Base-by-base conservation (phyloP, 805 yeast species). In the Ogataea minuta region DNA sequence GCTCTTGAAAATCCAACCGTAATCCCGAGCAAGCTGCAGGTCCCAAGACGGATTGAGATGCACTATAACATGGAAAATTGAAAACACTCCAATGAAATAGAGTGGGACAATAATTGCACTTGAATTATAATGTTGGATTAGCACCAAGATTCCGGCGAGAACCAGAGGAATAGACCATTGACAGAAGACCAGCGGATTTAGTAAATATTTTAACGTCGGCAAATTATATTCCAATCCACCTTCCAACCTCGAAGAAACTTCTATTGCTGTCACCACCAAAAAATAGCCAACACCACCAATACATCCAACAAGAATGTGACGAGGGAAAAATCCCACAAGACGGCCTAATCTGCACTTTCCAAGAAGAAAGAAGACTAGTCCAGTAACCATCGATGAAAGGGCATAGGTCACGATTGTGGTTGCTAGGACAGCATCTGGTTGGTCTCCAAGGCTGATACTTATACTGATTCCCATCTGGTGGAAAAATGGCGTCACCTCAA, bases 241-340 rank as follows among this genome's bases (percentile, higher is more conserved):
- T 34, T 86, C 85, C 23, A 86, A 62, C 43, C 95, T 70, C 0
- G 96, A 81, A n/a, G 87, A 75, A 1, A 93, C 96, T 56, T 91
- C 97, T 20, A 93, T 64, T 1, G 96, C 99, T 0, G 99, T 93
- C 1, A 86, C 81, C 2, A 89, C 68, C 34, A 93, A 68, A 62
- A 93, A 93, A 64, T 86, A 90, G 6, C 99, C 99, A 34, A 93
- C 99, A 55, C 99, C 99, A 27, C 99, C 99, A 52, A 93, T 90
- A 59, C 98, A 93, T 2, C 99, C 99, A 25, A 93, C 93, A 20
- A 93, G 71, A 40, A 93, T 91, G 62, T 93, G 99, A 45, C 97
- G 72, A 1, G 99, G 99, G 70, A 93, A 93, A 59, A 89, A 93
- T 0, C 95, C 96, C 14, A 91, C 96, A 15, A 93, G 66, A 23